Evolutionary conservation across 805 yeast genomes (phyloP).

Genomic region (Torulaspora franciscae): DNA sequence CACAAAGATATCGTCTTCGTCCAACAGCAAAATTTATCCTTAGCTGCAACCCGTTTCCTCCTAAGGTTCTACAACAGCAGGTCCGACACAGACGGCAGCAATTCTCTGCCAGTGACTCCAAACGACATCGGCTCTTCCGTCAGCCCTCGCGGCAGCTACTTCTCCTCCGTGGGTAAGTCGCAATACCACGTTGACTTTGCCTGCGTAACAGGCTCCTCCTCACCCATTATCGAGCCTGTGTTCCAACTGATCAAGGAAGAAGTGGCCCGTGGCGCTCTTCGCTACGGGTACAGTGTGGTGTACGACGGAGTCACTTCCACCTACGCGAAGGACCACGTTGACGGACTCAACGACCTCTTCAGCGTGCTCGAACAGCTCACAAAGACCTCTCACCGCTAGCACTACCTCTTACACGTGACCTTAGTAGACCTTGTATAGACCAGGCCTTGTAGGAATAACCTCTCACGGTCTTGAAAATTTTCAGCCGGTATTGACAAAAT

Average conservation of each 20-base stretch:
- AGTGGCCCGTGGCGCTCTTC: slow-evolving; percentile 36
- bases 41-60: slow-evolving; percentile 53
- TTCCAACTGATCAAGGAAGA: slow-evolving; percentile 50
- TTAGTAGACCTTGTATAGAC: neutral
- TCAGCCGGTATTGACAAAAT: neutral
- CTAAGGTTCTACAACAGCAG: slow-evolving; percentile 37
- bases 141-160: slow-evolving; percentile 12
- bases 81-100: slow-evolving; percentile 26
- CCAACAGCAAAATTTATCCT: slow-evolving; percentile 56
- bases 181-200: slow-evolving; percentile 39
- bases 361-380: slow-evolving; percentile 38
- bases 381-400: slow-evolving; percentile 5
- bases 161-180: slow-evolving; percentile 14
- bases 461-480: slow-evolving; percentile 3
- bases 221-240: slow-evolving; percentile 64
- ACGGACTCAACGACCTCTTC: slow-evolving; percentile 67
- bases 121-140: slow-evolving; percentile 14
- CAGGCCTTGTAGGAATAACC: neutral
- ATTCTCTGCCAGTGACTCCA: slow-evolving; percentile 27
- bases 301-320: slow-evolving; percentile 49
- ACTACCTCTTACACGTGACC: slow-evolving; percentile 2
- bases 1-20: slow-evolving; percentile 66
- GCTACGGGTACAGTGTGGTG: slow-evolving; percentile 55
- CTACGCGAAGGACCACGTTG: slow-evolving; percentile 57
- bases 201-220: slow-evolving; percentile 59